Conservation (phyloP, 1,139 yeast species). For the Arxiozyma heterogenica region DNA sequence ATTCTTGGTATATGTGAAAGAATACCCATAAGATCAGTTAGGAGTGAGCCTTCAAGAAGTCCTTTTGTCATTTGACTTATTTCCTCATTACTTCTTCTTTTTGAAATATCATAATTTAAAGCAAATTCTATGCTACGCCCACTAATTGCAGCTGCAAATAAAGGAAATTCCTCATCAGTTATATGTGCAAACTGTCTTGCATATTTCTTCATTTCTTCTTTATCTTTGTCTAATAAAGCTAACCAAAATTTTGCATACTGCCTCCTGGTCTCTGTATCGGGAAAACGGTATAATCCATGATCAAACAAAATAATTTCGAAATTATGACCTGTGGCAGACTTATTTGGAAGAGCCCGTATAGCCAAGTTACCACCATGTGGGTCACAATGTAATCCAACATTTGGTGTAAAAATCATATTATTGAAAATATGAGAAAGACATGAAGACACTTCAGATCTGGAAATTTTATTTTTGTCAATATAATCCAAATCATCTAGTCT, state of each 20-base stretch:
- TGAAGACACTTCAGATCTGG: conserved; percentile 67
- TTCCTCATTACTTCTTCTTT: conserved; percentile 48
- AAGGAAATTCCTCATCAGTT: conserved; percentile 63
- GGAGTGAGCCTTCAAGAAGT: conserved; percentile 49
- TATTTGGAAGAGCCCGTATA: conserved; percentile 41
- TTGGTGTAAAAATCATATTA: conserved; percentile 90
- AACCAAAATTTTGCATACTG: conserved; percentile 91
- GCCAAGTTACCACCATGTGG: conserved; percentile 98
- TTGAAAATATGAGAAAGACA: conserved; percentile 88
- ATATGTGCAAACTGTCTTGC: conserved; percentile 79
- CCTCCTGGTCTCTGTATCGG: conserved; percentile 66
- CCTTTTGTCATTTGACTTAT: conserved; percentile 56
- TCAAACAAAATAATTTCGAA: conserved; percentile 89
- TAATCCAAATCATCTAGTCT: conserved; percentile 70
- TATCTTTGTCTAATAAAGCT: conserved; percentile 67
- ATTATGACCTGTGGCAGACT: conserved; percentile 40
- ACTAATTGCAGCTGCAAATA: conserved; percentile 89
- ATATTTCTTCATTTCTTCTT: conserved; percentile 55
- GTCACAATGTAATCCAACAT: conserved; percentile 89
- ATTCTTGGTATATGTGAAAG: conserved; percentile 76
- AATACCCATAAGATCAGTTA: conserved; percentile 72
- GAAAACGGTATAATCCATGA: conserved; percentile 86
- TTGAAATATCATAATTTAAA: conserved; percentile 49
- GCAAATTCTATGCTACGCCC: conserved; percentile 77
- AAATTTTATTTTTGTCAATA: conserved; percentile 53